A percentile compares a stretch with the other conserved stretches of the same genome.
Conservation (phyloP, 1,139 yeast genomes). For the Magnusiomyces paraingens region DNA sequence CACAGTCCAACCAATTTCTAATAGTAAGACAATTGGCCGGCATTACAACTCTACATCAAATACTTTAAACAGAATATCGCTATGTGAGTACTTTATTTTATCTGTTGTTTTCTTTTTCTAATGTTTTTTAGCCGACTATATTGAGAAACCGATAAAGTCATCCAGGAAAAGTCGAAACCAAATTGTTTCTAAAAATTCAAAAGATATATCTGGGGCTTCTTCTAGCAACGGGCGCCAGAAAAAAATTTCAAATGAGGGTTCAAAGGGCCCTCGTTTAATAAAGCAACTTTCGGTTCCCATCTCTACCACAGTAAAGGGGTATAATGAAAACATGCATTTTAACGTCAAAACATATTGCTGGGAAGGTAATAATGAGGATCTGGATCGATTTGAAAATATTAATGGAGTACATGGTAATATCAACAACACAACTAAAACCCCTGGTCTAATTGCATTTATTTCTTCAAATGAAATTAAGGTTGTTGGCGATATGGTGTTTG, state of each 20-base stretch:
- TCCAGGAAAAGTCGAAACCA: constrained; percentile 2
- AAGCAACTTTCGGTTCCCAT: constrained; percentile 32
- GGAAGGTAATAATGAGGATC: constrained; percentile 66
- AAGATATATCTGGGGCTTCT: no score
- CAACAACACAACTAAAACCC: constrained; percentile 24
- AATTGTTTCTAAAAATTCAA: background rate
- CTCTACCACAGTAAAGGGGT: constrained; percentile 24
- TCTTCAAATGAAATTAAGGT: constrained; percentile 34
- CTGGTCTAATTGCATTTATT: constrained; percentile 36
- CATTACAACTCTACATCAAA: background rate
- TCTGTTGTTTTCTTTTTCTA: background rate
- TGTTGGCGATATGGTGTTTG: constrained; percentile 55
- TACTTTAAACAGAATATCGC: background rate
- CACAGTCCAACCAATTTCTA: constrained; percentile 18
- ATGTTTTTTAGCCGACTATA: constrained; percentile 8
- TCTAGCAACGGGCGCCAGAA: no score
- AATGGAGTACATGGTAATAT: background rate
- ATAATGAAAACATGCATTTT: constrained; percentile 44
- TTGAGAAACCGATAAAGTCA: constrained; percentile 11
- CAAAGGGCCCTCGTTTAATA: constrained; percentile 29
- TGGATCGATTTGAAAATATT: constrained; percentile 42
- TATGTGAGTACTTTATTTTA: constrained; percentile 6
- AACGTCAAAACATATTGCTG: constrained; percentile 48
- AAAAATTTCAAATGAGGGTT: no score
- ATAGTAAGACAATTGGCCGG: constrained; percentile 4